Evolutionary conservation across 495 filamentous ascomycete species (phyloP).

Genomic region (Neurospora sp.): DNA sequence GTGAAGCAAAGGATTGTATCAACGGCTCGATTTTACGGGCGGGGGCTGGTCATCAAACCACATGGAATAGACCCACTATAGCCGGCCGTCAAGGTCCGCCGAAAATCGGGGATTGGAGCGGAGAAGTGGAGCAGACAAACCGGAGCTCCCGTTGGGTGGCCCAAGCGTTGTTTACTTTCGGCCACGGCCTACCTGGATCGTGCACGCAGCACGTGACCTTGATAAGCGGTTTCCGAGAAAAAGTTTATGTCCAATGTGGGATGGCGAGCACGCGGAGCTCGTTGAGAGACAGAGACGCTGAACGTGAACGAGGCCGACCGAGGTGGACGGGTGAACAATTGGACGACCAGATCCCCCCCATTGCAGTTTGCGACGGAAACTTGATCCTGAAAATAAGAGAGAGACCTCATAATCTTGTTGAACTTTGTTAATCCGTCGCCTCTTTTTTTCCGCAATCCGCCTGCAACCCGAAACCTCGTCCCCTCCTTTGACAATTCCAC

Average conservation of each 20-base stretch:
- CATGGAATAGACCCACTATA: not conserved
- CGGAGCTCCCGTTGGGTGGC: not conserved
- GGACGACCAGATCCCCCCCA: not conserved
- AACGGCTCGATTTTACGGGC: too few relatives aligned
- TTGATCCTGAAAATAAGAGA: not conserved
- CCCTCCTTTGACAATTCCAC: not conserved
- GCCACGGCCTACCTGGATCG: not conserved
- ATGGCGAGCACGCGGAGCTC: not conserved
- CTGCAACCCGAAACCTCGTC: not conserved
- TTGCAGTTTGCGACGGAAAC: not conserved
- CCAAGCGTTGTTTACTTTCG: not conserved
- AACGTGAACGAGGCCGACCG: conserved; percentile 4
- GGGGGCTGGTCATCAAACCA: not conserved
- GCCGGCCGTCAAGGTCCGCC: not conserved
- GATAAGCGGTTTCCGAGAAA: not conserved
- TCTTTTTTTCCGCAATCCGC: not conserved
- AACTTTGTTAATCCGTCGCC: not conserved
- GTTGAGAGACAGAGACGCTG: not conserved
- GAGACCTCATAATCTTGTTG: not conserved
- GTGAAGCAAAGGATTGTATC: not conserved
- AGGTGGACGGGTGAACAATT: conserved; percentile 7
- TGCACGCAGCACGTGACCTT: not conserved
- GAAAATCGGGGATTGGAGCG: not conserved
- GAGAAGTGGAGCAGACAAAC: not conserved
- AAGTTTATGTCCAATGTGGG: not conserved